phyloP scores from a whole-genome alignment of 306 rosid species.

The Rosa rugosa region DNA sequence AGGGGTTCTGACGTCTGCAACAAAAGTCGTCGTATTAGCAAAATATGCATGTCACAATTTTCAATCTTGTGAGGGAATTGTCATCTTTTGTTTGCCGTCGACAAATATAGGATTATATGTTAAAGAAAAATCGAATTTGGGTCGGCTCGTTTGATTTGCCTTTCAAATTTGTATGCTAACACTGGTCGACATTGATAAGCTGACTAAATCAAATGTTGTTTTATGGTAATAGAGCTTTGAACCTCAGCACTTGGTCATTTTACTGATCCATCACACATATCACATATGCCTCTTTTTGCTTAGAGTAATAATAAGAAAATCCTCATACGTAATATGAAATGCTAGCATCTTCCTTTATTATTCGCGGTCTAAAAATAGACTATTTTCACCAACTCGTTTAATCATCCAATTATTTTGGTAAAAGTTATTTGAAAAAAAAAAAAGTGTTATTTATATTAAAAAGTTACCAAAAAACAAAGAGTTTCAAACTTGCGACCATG shows the following conservation, averaged over 20 bases:
- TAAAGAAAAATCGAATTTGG: not conserved
- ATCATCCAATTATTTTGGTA: not conserved
- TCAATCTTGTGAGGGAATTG: not conserved
- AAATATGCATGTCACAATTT: not conserved
- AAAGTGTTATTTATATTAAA: no score
- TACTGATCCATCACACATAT: not conserved
- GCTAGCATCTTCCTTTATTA: not conserved
- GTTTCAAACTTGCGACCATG: no score
- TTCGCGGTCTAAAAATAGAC: no score
- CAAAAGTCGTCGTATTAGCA: not conserved
- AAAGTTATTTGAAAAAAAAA: no score
- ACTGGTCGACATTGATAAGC: slow-evolving; percentile 5
- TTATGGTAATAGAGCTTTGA: not conserved
- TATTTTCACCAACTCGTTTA: not conserved
- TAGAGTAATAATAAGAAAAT: not conserved
- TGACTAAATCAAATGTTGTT: slow-evolving; percentile 6
- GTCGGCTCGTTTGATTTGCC: not conserved
- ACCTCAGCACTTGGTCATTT: not conserved
- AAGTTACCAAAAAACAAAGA: no score
- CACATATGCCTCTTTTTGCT: not conserved
- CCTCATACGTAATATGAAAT: not conserved
- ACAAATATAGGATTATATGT: not conserved
- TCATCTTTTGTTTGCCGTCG: not conserved
- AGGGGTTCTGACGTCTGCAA: not conserved
- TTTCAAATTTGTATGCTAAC: not conserved